Evolutionary conservation across 306 rosid genomes (phyloP), one percentile per base, ranked within the genome.

Genomic region (Albizia julibrissin): DNA sequence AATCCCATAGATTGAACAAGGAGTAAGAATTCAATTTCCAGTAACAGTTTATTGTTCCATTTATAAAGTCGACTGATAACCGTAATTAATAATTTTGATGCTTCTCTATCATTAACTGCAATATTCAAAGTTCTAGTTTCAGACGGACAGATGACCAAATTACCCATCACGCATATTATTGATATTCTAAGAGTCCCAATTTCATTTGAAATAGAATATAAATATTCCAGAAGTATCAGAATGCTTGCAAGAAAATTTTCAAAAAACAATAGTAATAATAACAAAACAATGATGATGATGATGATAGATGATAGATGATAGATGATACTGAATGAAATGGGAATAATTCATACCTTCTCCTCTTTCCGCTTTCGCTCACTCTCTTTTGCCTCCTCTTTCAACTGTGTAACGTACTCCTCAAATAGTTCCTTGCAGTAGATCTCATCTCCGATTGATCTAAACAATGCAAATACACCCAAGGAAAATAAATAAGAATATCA

Each of bases 311-410:
- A 29, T 29, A 29, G 31, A 29, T 33, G 40, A 37, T 37, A 37
- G 8, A 44, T 64, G 26, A 72, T 46, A 46, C 46, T 26, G 22
- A n/a, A 14, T 80, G 82, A 42, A 44, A 74, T 65, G 79, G 69
- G 74, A 44, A 86, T 68, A 81, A 77, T 27, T 49, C 82, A 34
- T 91, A 93, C 98, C 97, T 89, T 95, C 71, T 95, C 97, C 81
- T 91, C 98, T 84, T 91, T 91, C 69, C 97, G 87, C 87, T 88
- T 93, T 74, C 89, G 86, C 80, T 92, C 97, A 19, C 61, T 91
- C 84, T 94, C 98, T 80, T 90, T 91, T 78, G 89, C 91, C 83
- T 86, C 92, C 75, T 95, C 98, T 86, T 89, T 91, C 80, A 95
- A 88, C 79, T 93, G 97, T 21, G 80, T 71, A 72, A 93, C 66